phyloP scores from a whole-genome alignment of 2,329 filamentous ascomycete species.

The Drechslerella stenobrocha region DNA sequence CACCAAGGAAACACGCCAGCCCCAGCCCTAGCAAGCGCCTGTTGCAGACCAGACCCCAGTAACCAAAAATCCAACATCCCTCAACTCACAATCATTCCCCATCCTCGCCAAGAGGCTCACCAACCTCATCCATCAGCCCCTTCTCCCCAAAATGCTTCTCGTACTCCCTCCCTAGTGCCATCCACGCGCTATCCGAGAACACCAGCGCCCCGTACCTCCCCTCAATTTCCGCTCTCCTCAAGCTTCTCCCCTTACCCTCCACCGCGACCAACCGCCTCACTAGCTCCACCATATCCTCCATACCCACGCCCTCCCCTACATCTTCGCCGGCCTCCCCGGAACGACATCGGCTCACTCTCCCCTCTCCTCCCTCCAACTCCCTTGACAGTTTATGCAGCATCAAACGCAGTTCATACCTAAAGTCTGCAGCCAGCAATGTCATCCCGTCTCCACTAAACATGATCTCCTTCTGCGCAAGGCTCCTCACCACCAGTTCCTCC shows the following conservation, averaged over 20 bases:
- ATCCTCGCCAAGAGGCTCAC: conserved; percentile 17
- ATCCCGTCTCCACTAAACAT: conserved; percentile 66
- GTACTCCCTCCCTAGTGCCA: conserved; percentile 35
- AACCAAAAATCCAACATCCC: background rate
- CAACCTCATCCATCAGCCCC: conserved; percentile 31
- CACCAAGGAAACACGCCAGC: background rate
- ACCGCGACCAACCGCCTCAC: conserved; percentile 42
- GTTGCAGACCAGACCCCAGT: background rate
- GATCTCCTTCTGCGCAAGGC: conserved; percentile 64
- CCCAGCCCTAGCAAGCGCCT: background rate
- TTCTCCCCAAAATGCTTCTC: conserved; percentile 43
- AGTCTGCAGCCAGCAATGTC: conserved; percentile 65
- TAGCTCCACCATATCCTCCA: conserved; percentile 43
- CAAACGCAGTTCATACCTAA: conserved; percentile 67
- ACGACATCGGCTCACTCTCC: too few species aligned
- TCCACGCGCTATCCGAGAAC: conserved; percentile 45
- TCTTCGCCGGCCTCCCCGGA: conserved; percentile 6
- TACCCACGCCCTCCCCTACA: conserved; percentile 15
- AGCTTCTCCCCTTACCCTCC: conserved; percentile 33
- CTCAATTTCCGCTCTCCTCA: conserved; percentile 30
- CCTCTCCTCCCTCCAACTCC: conserved; percentile 12
- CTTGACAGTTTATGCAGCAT: conserved; percentile 57
- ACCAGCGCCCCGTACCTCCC: conserved; percentile 33
- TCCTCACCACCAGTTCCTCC: conserved; percentile 62
- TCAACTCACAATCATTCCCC: conserved; percentile 32